A percentile compares a stretch with the other conserved stretches of the same genome.
Evolutionary conservation across 1,284 basidiomycete genomes (phyloP).

Genomic region (Heterobasidion parviporum): DNA sequence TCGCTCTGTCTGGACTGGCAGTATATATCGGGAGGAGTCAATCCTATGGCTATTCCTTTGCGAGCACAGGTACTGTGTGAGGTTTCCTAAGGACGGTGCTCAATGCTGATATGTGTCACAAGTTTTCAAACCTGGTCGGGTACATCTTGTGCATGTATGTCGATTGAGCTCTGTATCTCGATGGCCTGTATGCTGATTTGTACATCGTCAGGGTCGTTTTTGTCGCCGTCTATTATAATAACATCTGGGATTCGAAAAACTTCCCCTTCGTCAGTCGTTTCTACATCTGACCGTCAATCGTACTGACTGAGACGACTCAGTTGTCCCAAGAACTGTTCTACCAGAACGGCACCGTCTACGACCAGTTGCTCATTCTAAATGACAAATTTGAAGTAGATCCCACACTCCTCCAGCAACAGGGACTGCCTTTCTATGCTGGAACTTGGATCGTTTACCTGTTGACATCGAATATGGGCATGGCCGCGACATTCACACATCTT

Average conservation of each 20-base stretch:
- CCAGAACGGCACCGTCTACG: constrained; percentile 28
- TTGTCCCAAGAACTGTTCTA: constrained; percentile 35
- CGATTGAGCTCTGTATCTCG: neutral
- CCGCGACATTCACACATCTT: constrained; percentile 38
- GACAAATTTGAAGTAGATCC: constrained; percentile 34
- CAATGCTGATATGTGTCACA: neutral
- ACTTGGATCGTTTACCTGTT: constrained; percentile 27
- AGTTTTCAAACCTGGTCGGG: constrained; percentile 8
- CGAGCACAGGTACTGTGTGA: constrained; percentile 1
- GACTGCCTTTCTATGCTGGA: constrained; percentile 38
- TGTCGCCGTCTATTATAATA: constrained; percentile 12
- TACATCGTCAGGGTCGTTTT: constrained; percentile 2
- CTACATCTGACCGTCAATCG: neutral
- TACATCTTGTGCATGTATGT: constrained; percentile 9
- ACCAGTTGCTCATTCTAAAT: constrained; percentile 24
- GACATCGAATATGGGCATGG: constrained; percentile 30
- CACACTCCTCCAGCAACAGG: constrained; percentile 26
- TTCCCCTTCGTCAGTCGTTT: constrained; percentile 32
- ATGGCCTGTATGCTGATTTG: neutral
- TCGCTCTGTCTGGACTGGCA: constrained; percentile 52
- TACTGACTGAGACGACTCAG: neutral
- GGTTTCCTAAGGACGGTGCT: too few relatives aligned
- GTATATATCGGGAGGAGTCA: constrained; percentile 8
- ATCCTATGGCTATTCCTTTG: constrained; percentile 9
- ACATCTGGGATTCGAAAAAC: constrained; percentile 33